Evolutionary conservation across 345 rosid species (phyloP).

Genomic region (Hibiscus mutabilis): DNA sequence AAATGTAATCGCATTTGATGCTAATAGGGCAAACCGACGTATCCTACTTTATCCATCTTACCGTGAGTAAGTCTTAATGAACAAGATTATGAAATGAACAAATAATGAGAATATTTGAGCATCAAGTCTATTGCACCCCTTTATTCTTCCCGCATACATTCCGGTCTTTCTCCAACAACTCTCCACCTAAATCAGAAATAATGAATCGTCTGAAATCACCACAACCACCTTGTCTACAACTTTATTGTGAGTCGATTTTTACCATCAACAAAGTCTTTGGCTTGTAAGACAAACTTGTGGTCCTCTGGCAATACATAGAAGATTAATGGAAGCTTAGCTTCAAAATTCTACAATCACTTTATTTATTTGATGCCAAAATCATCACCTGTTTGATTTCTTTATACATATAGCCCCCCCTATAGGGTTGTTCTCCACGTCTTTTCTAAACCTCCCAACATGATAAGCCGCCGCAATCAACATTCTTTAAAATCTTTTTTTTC

Average conservation of each 20-base stretch:
- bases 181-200: no score
- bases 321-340: neutral
- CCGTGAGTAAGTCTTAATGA: neutral
- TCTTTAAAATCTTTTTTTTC: neutral
- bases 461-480: neutral
- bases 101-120: neutral
- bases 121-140: no score
- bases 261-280: neutral
- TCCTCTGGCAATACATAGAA: neutral
- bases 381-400: neutral
- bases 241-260: no score
- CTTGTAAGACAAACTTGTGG: neutral
- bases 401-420: neutral
- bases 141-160: no score
- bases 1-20: neutral
- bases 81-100: neutral
- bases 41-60: neutral
- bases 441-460: neutral
- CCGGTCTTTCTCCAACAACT: no score
- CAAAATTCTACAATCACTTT: neutral
- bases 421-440: neutral
- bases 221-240: no score
- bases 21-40: neutral
- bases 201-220: no score
- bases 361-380: slow-evolving; percentile 8